Evolutionary conservation across 345 rosid genomes (phyloP).

Genomic region (Bruguiera parviflora): DNA sequence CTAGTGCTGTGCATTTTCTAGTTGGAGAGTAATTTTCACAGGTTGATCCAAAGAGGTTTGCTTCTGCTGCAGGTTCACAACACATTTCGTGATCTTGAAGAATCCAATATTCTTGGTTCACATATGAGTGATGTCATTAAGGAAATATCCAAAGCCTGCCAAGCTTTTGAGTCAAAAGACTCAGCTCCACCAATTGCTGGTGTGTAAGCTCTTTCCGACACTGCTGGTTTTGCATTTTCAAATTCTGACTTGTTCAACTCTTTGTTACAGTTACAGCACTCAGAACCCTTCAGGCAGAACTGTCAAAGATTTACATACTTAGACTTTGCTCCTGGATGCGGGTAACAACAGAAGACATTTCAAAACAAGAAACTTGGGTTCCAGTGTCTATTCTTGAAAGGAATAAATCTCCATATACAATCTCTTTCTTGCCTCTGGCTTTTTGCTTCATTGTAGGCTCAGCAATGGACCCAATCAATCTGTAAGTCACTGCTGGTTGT

Average conservation of each 20-base stretch:
- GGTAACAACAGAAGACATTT: slow-evolving; percentile 60
- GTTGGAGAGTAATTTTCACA: slow-evolving; percentile 5
- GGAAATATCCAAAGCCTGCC: slow-evolving; percentile 86
- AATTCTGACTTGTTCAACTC: slow-evolving; percentile 25
- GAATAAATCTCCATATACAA: slow-evolving; percentile 79
- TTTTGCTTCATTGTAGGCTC: slow-evolving; percentile 72
- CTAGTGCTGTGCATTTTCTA: slow-evolving; percentile 10
- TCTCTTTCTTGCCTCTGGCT: slow-evolving; percentile 86
- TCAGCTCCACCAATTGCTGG: slow-evolving; percentile 85
- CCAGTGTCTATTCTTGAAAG: slow-evolving; percentile 89
- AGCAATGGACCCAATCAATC: slow-evolving; percentile 81
- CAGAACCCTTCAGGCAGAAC: slow-evolving; percentile 69
- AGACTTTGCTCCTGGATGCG: slow-evolving; percentile 99
- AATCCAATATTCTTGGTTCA: slow-evolving; percentile 67
- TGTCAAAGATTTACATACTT: slow-evolving; percentile 69
- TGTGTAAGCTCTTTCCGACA: slow-evolving; percentile 32
- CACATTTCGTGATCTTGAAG: slow-evolving; percentile 78
- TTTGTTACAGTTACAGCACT: slow-evolving; percentile 61
- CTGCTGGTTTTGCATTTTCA: slow-evolving; percentile 19
- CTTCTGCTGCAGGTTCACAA: slow-evolving; percentile 58
- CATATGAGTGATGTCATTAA: slow-evolving; percentile 80
- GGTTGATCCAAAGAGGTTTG: slow-evolving; percentile 13
- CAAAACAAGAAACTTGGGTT: slow-evolving; percentile 85
- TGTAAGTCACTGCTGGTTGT: slow-evolving; percentile 49
- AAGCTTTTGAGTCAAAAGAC: slow-evolving; percentile 88